phyloP scores from a whole-genome alignment of 164 flowering plant species.

The Pachysandra terminalis region DNA sequence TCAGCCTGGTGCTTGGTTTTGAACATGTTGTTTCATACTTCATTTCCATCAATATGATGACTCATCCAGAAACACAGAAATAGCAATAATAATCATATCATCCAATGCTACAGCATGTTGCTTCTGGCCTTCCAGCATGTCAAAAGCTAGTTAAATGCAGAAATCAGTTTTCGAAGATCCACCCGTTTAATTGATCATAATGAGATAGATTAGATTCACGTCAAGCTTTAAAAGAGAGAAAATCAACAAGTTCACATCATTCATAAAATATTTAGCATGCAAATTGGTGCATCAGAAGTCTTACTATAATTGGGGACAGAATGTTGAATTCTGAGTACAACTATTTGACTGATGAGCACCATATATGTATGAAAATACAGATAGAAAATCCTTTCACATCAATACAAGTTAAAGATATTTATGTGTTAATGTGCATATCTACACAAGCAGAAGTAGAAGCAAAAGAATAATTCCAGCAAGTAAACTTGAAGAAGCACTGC shows the following conservation, averaged over 20 bases:
- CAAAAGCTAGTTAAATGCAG: no score
- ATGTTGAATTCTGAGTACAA: not conserved
- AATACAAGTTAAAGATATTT: no score
- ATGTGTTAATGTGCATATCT: not conserved
- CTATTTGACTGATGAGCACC: not conserved
- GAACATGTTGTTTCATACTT: no score
- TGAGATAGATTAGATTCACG: no score
- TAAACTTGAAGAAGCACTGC: constrained; percentile 2
- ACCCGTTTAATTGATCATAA: not conserved
- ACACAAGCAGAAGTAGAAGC: not conserved
- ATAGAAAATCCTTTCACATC: no score
- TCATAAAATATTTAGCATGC: not conserved
- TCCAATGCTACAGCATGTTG: not conserved
- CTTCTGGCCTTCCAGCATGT: no score
- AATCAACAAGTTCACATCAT: not conserved
- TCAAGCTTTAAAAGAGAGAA: not conserved
- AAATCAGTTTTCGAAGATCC: not conserved
- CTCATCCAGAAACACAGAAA: not conserved
- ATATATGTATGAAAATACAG: no score
- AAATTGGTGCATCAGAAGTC: not conserved
- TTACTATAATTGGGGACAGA: not conserved
- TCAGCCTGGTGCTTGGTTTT: not conserved
- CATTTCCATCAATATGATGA: not conserved
- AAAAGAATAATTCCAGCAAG: not conserved
- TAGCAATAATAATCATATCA: not conserved